Evolutionary conservation across 768 basidiomycete genomes (phyloP).

Genomic region (Tricholoma bakamatsutake): DNA sequence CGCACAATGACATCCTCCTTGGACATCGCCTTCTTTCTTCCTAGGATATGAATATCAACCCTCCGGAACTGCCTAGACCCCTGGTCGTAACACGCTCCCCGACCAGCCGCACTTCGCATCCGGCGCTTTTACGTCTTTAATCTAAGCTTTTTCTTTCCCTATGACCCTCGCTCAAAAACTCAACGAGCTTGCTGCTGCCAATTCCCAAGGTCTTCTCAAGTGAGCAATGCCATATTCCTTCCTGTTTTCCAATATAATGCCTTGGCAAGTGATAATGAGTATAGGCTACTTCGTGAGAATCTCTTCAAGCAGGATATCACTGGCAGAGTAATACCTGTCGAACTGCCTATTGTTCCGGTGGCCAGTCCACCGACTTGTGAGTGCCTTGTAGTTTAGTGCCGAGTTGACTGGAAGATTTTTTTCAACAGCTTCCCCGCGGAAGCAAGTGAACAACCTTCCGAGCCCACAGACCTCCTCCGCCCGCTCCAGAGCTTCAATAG

Average conservation of each 20-base stretch:
- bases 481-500: slow-evolving; percentile 20
- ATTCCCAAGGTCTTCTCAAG: slow-evolving; percentile 63
- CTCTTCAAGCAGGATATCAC: slow-evolving; percentile 56
- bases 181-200: slow-evolving; percentile 62
- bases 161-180: slow-evolving; percentile 59
- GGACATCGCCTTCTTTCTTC: too few species aligned
- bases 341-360: slow-evolving; percentile 24
- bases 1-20: not conserved
- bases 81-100: not conserved
- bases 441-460: slow-evolving; percentile 5
- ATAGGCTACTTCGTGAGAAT: slow-evolving; percentile 62
- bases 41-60: too few species aligned
- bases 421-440: slow-evolving; percentile 2
- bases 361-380: slow-evolving; percentile 11
- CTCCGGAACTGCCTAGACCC: not conserved
- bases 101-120: not conserved
- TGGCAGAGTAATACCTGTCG: slow-evolving; percentile 23
- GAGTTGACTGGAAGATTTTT: not conserved
- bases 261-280: slow-evolving; percentile 54
- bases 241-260: not conserved
- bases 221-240: slow-evolving; percentile 22
- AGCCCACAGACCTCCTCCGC: slow-evolving; percentile 10
- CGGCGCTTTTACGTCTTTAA: slow-evolving; percentile 2
- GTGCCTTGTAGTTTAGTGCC: slow-evolving; percentile 1
- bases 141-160: slow-evolving; percentile 9